Conservation (phyloP, 2,329 filamentous ascomycete species). For the Ilyonectria destructans region DNA sequence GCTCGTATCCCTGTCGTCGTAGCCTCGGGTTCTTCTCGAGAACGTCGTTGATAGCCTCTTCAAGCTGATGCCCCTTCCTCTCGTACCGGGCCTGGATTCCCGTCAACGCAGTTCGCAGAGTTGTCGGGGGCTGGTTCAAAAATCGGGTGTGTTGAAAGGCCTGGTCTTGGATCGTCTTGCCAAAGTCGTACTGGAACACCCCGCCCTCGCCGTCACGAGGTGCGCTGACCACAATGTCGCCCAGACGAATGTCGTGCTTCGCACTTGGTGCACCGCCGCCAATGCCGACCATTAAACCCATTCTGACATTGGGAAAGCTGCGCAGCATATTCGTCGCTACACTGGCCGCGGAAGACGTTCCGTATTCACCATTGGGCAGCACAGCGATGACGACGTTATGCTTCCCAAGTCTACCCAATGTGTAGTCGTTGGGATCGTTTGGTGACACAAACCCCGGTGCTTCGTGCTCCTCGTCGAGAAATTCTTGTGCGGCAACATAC, state of each 20-base stretch:
- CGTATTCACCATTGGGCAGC: no score
- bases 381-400: no score
- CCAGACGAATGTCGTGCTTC: neutral
- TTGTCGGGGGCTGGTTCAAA: neutral
- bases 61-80: conserved; percentile 28
- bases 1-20: conserved; percentile 18
- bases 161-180: neutral
- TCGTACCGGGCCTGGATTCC: conserved; percentile 11
- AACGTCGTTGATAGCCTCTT: neutral
- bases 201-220: neutral
- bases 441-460: neutral
- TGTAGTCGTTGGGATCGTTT: neutral
- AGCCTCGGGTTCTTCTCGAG: neutral
- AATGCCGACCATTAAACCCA: neutral
- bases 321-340: neutral
- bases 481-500: neutral
- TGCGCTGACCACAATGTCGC: neutral
- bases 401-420: no score
- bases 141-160: neutral
- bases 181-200: neutral
- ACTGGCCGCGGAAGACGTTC: neutral
- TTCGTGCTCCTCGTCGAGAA: neutral
- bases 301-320: neutral
- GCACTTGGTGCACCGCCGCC: neutral
- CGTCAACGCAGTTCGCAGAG: neutral